Evolutionary conservation across 192 early-diverging fungal species (phyloP).

Genomic region (Linnemannia elongata): DNA sequence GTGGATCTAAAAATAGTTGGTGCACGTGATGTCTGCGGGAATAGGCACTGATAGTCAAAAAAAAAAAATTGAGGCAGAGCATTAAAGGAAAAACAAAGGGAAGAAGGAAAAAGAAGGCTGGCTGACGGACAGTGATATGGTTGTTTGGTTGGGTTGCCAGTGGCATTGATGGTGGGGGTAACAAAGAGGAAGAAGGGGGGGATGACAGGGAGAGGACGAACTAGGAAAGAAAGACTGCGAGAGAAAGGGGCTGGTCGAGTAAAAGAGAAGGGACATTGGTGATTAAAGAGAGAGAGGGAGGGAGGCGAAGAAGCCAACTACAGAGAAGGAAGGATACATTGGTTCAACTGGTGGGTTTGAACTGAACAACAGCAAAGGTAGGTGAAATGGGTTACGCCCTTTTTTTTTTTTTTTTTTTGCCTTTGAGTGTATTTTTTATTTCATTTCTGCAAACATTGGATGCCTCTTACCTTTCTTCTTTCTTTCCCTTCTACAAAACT

Average conservation of each 20-base stretch:
- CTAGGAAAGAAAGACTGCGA: background rate
- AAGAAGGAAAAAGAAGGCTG: background rate
- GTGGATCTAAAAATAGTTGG: background rate
- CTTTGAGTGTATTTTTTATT: background rate
- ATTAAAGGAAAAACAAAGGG: constrained; percentile 6
- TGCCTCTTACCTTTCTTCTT: background rate
- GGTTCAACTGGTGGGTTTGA: too few relatives aligned
- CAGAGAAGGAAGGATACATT: too few relatives aligned
- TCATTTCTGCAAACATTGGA: background rate
- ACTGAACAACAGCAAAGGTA: too few relatives aligned
- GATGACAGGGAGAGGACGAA: background rate
- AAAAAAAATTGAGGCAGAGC: background rate
- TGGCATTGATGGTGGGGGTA: too few relatives aligned
- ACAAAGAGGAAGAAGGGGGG: background rate
- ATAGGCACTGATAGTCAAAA: background rate
- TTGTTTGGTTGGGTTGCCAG: too few relatives aligned
- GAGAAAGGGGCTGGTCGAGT: background rate
- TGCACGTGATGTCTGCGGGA: constrained; percentile 7
- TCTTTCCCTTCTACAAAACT: constrained; percentile 1
- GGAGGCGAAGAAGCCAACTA: too few relatives aligned
- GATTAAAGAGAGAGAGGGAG: too few relatives aligned
- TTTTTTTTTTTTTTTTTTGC: too few relatives aligned
- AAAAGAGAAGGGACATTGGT: too few relatives aligned
- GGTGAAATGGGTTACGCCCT: too few relatives aligned
- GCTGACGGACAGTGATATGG: background rate